Evolutionary conservation across 1,139 yeast species (phyloP).

Genomic region (Scheffersomyces illinoinensis): DNA sequence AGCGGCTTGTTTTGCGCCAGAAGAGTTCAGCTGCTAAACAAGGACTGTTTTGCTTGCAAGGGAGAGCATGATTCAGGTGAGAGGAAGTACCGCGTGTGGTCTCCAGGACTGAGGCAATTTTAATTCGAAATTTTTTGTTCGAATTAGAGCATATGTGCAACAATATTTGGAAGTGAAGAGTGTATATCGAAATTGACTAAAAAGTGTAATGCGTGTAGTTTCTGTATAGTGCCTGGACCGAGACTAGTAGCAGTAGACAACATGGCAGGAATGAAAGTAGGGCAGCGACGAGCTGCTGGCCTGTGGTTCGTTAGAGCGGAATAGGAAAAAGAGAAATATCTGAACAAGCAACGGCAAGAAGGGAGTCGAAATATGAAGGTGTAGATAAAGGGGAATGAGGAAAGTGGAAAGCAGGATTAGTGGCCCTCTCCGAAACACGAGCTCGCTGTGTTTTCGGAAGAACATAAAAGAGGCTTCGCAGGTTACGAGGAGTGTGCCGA

Average conservation of each 20-base stretch:
- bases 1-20: too few species aligned
- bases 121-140: neutral
- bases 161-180: neutral
- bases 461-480: neutral
- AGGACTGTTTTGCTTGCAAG: too few species aligned
- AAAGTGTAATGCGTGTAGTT: neutral
- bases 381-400: too few species aligned
- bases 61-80: too few species aligned
- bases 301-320: neutral
- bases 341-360: too few species aligned
- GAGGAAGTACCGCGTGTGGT: neutral
- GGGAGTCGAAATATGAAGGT: too few species aligned
- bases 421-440: neutral
- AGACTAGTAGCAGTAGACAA: neutral
- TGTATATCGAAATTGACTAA: neutral
- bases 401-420: neutral
- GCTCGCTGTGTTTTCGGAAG: neutral
- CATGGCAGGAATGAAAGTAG: neutral
- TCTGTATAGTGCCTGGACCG: neutral
- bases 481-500: neutral
- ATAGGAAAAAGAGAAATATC: neutral
- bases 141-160: neutral
- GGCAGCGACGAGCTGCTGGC: neutral
- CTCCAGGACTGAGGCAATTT: neutral
- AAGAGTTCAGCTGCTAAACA: too few species aligned